These are phyloP conservation scores for Leishmania arabica DNA, from an alignment of 208 protist species.

Conservation along the genomic window DNA sequence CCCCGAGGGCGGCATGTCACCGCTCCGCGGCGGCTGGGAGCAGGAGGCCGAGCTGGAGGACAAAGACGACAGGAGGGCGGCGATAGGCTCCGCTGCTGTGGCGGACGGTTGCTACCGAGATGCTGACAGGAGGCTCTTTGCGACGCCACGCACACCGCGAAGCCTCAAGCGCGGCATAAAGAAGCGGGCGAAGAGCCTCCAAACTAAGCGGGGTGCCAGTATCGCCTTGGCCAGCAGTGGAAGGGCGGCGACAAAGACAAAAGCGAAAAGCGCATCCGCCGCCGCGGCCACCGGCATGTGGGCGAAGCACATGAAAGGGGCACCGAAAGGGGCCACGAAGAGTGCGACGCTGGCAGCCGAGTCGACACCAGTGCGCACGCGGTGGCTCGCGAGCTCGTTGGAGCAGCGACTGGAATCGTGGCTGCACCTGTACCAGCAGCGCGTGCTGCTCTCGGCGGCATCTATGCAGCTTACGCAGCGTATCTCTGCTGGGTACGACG, in stretches of 20 bases:
- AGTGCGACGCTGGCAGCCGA: neutral
- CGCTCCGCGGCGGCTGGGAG: neutral
- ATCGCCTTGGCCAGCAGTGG: neutral
- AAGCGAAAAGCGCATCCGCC: neutral
- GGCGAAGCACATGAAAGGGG: neutral
- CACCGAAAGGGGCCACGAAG: neutral
- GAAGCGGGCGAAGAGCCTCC: constrained; percentile 1
- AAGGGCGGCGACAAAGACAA: neutral
- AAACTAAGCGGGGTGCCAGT: neutral
- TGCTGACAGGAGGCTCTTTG: neutral
- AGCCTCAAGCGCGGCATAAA: constrained; percentile 1
- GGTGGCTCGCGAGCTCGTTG: neutral
- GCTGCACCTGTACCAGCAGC: constrained; percentile 25
- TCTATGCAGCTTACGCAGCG: constrained; percentile 10
- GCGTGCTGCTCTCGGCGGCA: constrained; percentile 17
- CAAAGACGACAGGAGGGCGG: neutral
- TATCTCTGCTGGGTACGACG: constrained; percentile 22
- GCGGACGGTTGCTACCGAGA: neutral
- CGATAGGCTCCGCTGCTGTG: neutral
- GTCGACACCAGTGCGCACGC: neutral
- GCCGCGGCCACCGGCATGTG: neutral
- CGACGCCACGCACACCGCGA: neutral
- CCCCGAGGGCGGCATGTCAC: constrained; percentile 14
- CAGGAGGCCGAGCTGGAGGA: neutral
- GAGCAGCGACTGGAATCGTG: constrained; percentile 26